Evolutionary conservation across 345 rosid genomes (phyloP), one percentile per base, ranked within the genome.

Genomic region (Lepidium didymum): DNA sequence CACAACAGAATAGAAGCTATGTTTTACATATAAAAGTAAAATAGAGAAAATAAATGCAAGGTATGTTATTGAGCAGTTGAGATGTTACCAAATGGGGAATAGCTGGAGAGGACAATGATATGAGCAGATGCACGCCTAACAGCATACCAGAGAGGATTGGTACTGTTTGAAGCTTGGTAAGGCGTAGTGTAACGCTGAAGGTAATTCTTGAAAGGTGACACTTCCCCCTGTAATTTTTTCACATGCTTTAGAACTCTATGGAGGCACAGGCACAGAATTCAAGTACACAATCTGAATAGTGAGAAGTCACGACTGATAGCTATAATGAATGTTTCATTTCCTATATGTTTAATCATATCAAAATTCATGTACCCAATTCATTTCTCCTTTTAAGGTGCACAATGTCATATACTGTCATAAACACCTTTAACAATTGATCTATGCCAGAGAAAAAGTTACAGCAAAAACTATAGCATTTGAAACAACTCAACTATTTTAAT

Each of bases 61-160:
- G 40, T 31, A 16, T 64, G 31, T 38, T 23, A 43, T 38, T 14
- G 45, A 67, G 68, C 27, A 40, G 25, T 14, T 16, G 29, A 34
- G 54, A 76, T 73, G 13, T 85, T 91, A 94, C 97, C 97, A 67
- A 84, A 94, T 38, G 99, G 82, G 46, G 99, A 94, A 82, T 94
- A 94, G 87, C 97, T 88, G 55, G 97, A 94, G 74, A 91, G 82
- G 74, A 87, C 91, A 63, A 94, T 89, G 64, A 94, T 85, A 76
- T 91, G 99, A 54, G 96, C 95, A 5, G 97, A 94, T 31, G 97
- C 99, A 54, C 95, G 89, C 77, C 90, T 86, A 69, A 94, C 57
- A 21, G 97, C 88, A 64, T 94, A 89, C 91, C 92, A 94, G 33
- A 94, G 85, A 67, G 99, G 95, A 69, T 47, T 84, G 76, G 78